These are phyloP conservation scores for Talaromyces stipitatus DNA, from an alignment of 495 filamentous ascomycete species.

Conservation along the genomic window DNA sequence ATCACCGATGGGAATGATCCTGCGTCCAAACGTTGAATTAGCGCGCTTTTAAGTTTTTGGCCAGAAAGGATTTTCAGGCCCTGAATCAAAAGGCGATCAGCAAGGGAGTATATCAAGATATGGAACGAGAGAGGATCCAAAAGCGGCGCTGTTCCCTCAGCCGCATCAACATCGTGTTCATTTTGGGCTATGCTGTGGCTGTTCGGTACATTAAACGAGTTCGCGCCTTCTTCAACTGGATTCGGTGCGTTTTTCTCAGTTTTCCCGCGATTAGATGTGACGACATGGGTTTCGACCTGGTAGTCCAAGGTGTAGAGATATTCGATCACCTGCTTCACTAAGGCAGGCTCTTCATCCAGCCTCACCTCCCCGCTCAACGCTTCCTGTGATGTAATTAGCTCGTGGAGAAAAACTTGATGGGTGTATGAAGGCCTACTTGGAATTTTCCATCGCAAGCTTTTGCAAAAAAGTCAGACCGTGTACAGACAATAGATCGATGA, in stretches of 20 bases:
- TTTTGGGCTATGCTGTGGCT: too few species aligned
- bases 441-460: constrained; percentile 8
- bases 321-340: constrained; percentile 12
- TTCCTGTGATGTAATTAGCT: constrained; percentile 7
- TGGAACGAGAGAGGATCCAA: constrained; percentile 2
- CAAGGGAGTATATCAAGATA: constrained; percentile 16
- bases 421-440: too few species aligned
- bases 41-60: constrained; percentile 6
- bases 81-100: constrained; percentile 11
- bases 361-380: constrained; percentile 6
- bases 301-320: constrained; percentile 16
- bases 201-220: background rate
- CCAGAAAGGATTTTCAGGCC: constrained; percentile 11
- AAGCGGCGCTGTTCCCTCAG: background rate
- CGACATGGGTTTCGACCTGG: background rate
- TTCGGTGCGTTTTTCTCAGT: background rate
- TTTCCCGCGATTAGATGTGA: background rate
- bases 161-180: background rate
- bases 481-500: constrained; percentile 14
- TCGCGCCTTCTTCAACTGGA: background rate
- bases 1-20: constrained; percentile 18
- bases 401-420: background rate
- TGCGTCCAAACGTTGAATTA: constrained; percentile 9
- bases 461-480: constrained; percentile 12
- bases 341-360: constrained; percentile 8